Evolutionary conservation across 306 rosid species (phyloP), one percentile per base, ranked within the genome.

Genomic region (Bauhinia variegata): DNA sequence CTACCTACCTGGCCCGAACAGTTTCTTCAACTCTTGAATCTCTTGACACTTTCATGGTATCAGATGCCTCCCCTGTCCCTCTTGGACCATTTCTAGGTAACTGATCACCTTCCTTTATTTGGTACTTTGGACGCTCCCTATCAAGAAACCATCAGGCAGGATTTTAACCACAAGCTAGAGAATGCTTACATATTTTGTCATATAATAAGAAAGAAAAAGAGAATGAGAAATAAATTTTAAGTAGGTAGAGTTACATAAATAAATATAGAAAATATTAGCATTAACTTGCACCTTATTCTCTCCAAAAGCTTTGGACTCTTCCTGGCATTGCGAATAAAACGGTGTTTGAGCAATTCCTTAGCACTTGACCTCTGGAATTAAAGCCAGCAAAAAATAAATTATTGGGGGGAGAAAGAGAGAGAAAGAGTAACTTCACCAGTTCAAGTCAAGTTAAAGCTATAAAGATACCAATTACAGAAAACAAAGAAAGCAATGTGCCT

Each of bases 61-160:
- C 92, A 11, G 95, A 81, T 44, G 57, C 83, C 68, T 83, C 97
- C 41, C 85, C 86, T 11, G 69, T 60, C 34, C 75, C 90, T 52
- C 82, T 80, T 38, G 80, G 67, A 62, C 80, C 89, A 73, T 87
- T 95, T 77, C 73, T 80, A 63, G 79, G 8, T 58, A 82, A 63
- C 54, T 69, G 89, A 41, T 7, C 77, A 76, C 88, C 96, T 52
- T 95, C 97, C 80, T 78, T 86, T 60, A 86, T 52, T 71, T 79
- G 91, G 75, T 80, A 91, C 74, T 85, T 87, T 6, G 97, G 99
- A 47, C 99, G 97, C 74, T 88, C 99, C 75, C 99, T 91, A 77
- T 65, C 70, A 79, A 62, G 64, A 76, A 71, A 70, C 71, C 74
- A 77, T 61, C 71, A 74, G 36, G 50, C 37, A 72, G 48, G 70